Evolutionary conservation across 495 filamentous ascomycete species (phyloP).

Genomic region (Penicillium waksmanii): DNA sequence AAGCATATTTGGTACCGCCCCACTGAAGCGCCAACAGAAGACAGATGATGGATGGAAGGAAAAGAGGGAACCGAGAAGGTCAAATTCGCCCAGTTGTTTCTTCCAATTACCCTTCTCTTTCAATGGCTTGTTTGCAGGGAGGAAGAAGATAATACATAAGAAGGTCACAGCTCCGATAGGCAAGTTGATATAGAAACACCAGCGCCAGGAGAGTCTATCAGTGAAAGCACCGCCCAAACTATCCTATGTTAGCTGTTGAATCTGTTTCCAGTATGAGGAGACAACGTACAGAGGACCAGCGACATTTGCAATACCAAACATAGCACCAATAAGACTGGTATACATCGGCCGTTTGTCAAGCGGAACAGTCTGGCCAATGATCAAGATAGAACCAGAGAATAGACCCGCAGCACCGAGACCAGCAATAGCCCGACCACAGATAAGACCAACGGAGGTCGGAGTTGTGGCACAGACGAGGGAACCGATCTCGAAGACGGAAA

Average conservation of each 20-base stretch:
- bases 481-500: conserved; percentile 83
- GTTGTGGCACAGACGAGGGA: conserved; percentile 81
- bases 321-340: conserved; percentile 72
- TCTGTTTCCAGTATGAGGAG: neutral
- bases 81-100: conserved; percentile 61
- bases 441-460: conserved; percentile 72
- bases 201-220: conserved; percentile 61
- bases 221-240: conserved; percentile 62
- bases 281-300: conserved; percentile 66
- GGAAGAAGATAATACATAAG: conserved; percentile 59
- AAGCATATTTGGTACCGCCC: conserved; percentile 74
- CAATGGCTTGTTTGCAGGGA: conserved; percentile 57
- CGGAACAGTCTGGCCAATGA: conserved; percentile 76
- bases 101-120: conserved; percentile 41
- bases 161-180: conserved; percentile 71
- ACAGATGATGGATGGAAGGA: conserved; percentile 73
- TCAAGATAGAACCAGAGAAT: conserved; percentile 80
- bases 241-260: neutral
- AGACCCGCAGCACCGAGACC: conserved; percentile 84
- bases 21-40: conserved; percentile 83
- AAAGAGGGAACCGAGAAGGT: conserved; percentile 68
- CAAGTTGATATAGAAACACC: conserved; percentile 69
- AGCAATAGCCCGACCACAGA: conserved; percentile 82
- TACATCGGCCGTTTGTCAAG: conserved; percentile 71
- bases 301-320: conserved; percentile 80